Evolutionary conservation across 2,329 filamentous ascomycete genomes (phyloP).

Genomic region (Colletotrichum sp.): DNA sequence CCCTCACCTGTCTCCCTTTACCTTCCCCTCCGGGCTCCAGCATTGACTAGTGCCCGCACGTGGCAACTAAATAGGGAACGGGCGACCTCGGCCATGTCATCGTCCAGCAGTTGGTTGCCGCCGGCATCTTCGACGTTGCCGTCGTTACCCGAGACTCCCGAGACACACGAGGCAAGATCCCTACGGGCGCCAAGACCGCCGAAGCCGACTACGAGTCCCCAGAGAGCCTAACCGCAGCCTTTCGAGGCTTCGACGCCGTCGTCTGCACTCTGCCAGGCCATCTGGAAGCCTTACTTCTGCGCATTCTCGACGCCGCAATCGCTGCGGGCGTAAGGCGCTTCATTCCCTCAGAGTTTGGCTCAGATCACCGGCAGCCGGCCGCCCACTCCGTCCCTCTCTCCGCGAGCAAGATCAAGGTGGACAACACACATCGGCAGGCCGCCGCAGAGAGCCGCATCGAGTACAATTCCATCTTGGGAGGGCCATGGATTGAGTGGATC

Average conservation of each 20-base stretch:
- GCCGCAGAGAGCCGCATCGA: slow-evolving; percentile 20
- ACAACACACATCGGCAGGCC: neutral
- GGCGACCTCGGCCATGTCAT: slow-evolving; percentile 36
- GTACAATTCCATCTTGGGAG: slow-evolving; percentile 42
- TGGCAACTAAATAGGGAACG: slow-evolving; percentile 13
- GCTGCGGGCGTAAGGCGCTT: slow-evolving; percentile 57
- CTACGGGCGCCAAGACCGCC: slow-evolving; percentile 28
- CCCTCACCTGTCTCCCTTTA: neutral
- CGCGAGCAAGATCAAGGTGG: slow-evolving; percentile 19
- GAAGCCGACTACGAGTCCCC: slow-evolving; percentile 39
- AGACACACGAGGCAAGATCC: slow-evolving; percentile 29
- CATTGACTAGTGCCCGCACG: neutral
- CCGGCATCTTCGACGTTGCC: slow-evolving; percentile 35
- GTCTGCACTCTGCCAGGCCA: slow-evolving; percentile 47
- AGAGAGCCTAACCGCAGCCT: slow-evolving; percentile 51
- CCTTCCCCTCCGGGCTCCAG: neutral
- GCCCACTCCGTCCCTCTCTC: slow-evolving; percentile 20
- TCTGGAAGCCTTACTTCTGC: slow-evolving; percentile 46
- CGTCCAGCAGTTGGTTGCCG: slow-evolving; percentile 30
- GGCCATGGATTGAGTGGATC: slow-evolving; percentile 40
- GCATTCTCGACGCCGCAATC: slow-evolving; percentile 55
- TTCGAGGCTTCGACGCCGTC: slow-evolving; percentile 62
- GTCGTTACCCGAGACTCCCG: slow-evolving; percentile 45
- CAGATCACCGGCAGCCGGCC: slow-evolving; percentile 27
- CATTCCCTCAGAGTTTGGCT: slow-evolving; percentile 54